Conservation (phyloP, 768 basidiomycete species). For the Kockovaella imperatae region DNA sequence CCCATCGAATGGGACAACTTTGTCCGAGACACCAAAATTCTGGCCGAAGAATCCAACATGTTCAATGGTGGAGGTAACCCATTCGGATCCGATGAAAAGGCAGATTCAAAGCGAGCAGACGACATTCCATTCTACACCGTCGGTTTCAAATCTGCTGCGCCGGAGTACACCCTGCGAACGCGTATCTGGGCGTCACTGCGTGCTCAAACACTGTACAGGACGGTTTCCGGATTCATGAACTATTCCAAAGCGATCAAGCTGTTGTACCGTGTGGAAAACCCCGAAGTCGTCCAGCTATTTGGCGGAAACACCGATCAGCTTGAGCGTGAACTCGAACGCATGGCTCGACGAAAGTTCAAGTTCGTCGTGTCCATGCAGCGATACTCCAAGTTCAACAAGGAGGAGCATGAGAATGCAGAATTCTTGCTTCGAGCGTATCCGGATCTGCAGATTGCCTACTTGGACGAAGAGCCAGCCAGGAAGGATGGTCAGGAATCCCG, state of each 20-base stretch:
- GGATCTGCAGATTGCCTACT: slow-evolving; percentile 94
- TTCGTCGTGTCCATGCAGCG: slow-evolving; percentile 99
- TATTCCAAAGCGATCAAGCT: slow-evolving; percentile 99
- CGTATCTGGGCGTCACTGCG: slow-evolving; percentile 99
- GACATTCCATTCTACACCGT: slow-evolving; percentile 97
- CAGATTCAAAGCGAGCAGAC: slow-evolving; percentile 61
- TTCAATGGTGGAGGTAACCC: slow-evolving; percentile 60
- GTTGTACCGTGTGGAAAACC: slow-evolving; percentile 98
- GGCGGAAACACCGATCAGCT: slow-evolving; percentile 96
- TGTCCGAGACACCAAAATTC: slow-evolving; percentile 97
- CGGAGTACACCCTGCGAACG: slow-evolving; percentile 95
- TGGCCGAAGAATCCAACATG: slow-evolving; percentile 87
- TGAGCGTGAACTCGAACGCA: slow-evolving; percentile 91
- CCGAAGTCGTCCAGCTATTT: slow-evolving; percentile 93
- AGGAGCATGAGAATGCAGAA: slow-evolving; percentile 98
- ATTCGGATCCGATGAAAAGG: slow-evolving; percentile 68
- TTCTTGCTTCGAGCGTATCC: slow-evolving; percentile 96
- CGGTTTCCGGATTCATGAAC: slow-evolving; percentile 99
- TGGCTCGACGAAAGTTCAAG: slow-evolving; percentile 98
- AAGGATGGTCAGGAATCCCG: slow-evolving; percentile 93
- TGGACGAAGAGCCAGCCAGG: slow-evolving; percentile 87
- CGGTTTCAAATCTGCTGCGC: slow-evolving; percentile 97
- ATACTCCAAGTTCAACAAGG: slow-evolving; percentile 98
- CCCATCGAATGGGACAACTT: slow-evolving; percentile 99
- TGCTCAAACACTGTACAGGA: slow-evolving; percentile 95